A percentile compares a stretch with the other conserved stretches of the same genome.
These are phyloP conservation scores for Sisymbrium irio DNA, from an alignment of 345 rosid genomes.

Conservation along the genomic window DNA sequence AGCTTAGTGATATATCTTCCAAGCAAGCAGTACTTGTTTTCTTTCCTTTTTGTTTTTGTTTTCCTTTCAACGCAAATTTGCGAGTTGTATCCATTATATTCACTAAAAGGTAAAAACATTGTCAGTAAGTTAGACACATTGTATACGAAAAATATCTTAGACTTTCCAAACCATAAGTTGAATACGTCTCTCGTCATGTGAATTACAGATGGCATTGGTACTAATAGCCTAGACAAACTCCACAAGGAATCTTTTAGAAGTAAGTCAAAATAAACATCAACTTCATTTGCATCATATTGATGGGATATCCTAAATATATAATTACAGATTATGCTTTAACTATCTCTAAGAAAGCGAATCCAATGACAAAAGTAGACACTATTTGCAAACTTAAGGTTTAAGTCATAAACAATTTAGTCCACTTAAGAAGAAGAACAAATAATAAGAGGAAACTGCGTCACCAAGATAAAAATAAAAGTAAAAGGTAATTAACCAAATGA, in stretches of 20 bases:
- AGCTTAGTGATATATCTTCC: not conserved
- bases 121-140: not conserved
- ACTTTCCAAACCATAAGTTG: not conserved
- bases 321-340: not conserved
- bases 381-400: slow-evolving; percentile 9
- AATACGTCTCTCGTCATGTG: slow-evolving; percentile 6
- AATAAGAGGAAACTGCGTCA: slow-evolving; percentile 15
- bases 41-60: not conserved
- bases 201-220: not conserved
- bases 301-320: not conserved
- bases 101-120: not conserved
- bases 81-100: not conserved
- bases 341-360: slow-evolving; percentile 19
- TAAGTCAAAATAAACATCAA: not conserved
- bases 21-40: not conserved
- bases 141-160: not conserved
- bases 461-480: not conserved
- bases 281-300: not conserved
- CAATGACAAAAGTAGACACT: slow-evolving; percentile 17
- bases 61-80: not conserved
- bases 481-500: not conserved
- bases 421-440: slow-evolving; percentile 6
- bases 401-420: not conserved
- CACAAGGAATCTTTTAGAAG: not conserved
- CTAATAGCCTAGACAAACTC: not conserved